Percentiles rank a stretch among this genome's conserved stretches.
Evolutionary conservation across 441 rosid species (phyloP).

Genomic region (Aquilaria agallochum): DNA sequence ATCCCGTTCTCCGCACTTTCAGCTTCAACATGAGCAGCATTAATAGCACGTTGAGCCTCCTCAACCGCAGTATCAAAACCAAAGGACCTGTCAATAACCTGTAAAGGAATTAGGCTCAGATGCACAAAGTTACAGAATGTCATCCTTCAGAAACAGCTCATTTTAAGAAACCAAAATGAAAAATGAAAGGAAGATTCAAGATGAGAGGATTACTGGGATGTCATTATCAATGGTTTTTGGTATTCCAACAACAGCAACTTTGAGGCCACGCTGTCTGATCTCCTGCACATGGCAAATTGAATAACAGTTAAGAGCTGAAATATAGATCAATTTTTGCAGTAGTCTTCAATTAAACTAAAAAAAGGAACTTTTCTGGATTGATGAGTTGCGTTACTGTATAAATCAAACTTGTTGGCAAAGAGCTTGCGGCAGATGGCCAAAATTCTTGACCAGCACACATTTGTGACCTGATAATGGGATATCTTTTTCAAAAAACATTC

Average conservation of each 20-base stretch:
- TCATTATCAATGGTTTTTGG: constrained; percentile 87
- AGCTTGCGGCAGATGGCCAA: no score
- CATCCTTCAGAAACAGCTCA: not conserved
- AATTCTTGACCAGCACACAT: no score
- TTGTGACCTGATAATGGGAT: not conserved
- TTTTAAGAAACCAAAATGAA: constrained; percentile 2
- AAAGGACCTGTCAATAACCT: constrained; percentile 87
- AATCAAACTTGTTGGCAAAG: no score
- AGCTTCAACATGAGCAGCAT: constrained; percentile 87
- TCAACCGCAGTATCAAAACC: constrained; percentile 90
- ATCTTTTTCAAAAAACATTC: constrained; percentile 2
- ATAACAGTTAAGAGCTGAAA: not conserved
- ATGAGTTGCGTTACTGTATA: no score
- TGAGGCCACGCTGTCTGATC: constrained; percentile 66
- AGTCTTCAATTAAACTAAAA: not conserved
- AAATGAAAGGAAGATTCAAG: constrained; percentile 1
- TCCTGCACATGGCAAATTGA: constrained; percentile 36
- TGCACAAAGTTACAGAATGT: constrained; percentile 10
- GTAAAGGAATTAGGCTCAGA: constrained; percentile 14
- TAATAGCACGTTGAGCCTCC: constrained; percentile 90
- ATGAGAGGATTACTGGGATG: constrained; percentile 47
- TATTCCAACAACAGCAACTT: constrained; percentile 72
- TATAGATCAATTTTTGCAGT: not conserved
- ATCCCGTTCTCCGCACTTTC: constrained; percentile 69
- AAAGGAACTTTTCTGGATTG: not conserved